Base-by-base conservation (phyloP, 495 filamentous ascomycete species). In the Hyaloscypha bicolor region DNA sequence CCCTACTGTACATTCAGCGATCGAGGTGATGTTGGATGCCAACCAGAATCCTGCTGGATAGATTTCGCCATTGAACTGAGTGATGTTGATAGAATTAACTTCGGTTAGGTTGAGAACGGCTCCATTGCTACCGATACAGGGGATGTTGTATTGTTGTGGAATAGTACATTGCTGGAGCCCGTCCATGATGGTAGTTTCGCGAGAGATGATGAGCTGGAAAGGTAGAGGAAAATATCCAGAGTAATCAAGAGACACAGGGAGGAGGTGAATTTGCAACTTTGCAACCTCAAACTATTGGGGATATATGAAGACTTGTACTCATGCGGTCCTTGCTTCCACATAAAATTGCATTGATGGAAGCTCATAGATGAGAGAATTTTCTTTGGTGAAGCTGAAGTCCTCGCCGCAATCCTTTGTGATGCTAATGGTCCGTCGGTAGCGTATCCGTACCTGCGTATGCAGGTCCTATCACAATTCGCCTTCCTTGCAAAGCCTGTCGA, bases 11-110 rank as follows among this genome's bases (percentile, higher is more conserved):
- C 67, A 69, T 55, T 69, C 55, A 5, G 37, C 22, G 12, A 56
- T n/a, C 12, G 21, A 45, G 21, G 67, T 53, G 56, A 69, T 56
- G 48, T 69, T 69, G 62, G 62, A 29, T 45, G 62, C 67, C 2
- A 69, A 21, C 53, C 66, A 39, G 61, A 39, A 53, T 42, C 60
- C 56, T 63, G 19, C 31, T 68, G 35, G 51, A 19, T 48, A 42
- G 30, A 35, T 37, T 35, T 21, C 29, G 31, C 25, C 29, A 45
- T 48, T 25, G 29, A 45, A 11, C 32, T 25, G 62, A 14, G 21
- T 45, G 35, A 25, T 21, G 37, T 22, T 25, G 14, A 45, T 8
- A 35, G 21, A 3, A 48, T 61, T 25, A 31, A 48, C 31, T 2
- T 61, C n/a, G 3, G 30, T 56, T 16, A 25, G 53, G 53, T 48